phyloP scores from a whole-genome alignment of 768 basidiomycete species.

The Chiua virens region DNA sequence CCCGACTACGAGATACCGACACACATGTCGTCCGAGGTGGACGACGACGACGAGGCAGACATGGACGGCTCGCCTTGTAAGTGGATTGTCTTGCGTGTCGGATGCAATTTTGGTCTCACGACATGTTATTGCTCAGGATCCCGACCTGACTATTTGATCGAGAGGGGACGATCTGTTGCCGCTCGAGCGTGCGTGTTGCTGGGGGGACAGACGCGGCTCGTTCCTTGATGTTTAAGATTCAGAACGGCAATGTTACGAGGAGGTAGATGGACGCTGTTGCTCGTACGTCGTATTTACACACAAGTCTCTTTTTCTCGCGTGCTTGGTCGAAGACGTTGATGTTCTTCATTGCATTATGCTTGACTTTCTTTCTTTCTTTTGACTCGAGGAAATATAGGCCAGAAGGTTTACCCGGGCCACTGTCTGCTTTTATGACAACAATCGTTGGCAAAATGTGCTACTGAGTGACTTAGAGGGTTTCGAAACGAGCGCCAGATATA shows the following conservation, averaged over 20 bases:
- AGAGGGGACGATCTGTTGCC: slow-evolving; percentile 62
- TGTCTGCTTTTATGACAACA: no score
- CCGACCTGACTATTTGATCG: slow-evolving; percentile 22
- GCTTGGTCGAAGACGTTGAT: no score
- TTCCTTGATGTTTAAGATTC: slow-evolving; percentile 7
- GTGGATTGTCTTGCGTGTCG: slow-evolving; percentile 4
- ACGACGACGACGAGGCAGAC: slow-evolving; percentile 31
- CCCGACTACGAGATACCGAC: slow-evolving; percentile 6
- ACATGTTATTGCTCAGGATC: slow-evolving; percentile 20
- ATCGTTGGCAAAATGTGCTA: no score
- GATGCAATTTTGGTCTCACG: slow-evolving; percentile 9
- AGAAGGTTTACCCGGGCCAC: no score
- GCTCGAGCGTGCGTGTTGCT: slow-evolving; percentile 61
- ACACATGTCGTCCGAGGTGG: slow-evolving; percentile 26
- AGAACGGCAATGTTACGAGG: no score
- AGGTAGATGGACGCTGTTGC: no score
- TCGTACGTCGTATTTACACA: no score
- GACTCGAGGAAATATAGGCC: no score
- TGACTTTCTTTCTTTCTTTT: no score
- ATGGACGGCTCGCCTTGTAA: slow-evolving; percentile 22
- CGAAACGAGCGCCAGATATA: not conserved
- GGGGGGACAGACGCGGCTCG: slow-evolving; percentile 30
- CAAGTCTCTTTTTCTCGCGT: no score
- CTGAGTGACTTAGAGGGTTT: no score
- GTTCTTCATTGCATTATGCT: no score